A percentile compares a stretch with the other conserved stretches of the same genome.
Conservation (phyloP, 169 alveolate genomes). For the Plasmodium vinckei region DNA sequence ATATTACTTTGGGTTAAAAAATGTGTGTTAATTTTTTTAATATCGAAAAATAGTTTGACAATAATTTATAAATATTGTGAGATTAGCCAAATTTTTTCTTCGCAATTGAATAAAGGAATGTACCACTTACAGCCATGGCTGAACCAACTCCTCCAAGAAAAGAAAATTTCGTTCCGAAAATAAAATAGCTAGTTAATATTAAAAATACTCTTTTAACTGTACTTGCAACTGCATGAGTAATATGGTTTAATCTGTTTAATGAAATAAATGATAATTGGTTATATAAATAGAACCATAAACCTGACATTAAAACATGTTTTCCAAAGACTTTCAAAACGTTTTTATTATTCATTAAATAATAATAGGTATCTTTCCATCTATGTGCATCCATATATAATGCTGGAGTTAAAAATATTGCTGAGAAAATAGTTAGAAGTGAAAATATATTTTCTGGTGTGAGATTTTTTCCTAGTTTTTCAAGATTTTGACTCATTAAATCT, state of each 20-base stretch:
- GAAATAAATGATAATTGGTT: slow-evolving; percentile 83
- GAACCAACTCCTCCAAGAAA: slow-evolving; percentile 84
- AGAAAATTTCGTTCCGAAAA: slow-evolving; percentile 81
- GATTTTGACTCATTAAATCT: slow-evolving; percentile 80
- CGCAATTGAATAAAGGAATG: slow-evolving; percentile 81
- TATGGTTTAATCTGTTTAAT: slow-evolving; percentile 82
- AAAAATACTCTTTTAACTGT: slow-evolving; percentile 83
- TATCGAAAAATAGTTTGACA: too few relatives aligned
- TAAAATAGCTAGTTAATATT: slow-evolving; percentile 77
- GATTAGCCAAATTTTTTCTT: slow-evolving; percentile 76
- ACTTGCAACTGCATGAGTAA: slow-evolving; percentile 87
- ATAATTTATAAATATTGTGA: not conserved
- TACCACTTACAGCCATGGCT: slow-evolving; percentile 85
- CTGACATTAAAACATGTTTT: slow-evolving; percentile 80
- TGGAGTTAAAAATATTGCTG: slow-evolving; percentile 82
- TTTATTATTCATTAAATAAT: slow-evolving; percentile 43
- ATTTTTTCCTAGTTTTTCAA: slow-evolving; percentile 80
- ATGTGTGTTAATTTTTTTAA: too few relatives aligned
- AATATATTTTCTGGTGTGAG: slow-evolving; percentile 80
- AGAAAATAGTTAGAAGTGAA: slow-evolving; percentile 75
- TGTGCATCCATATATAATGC: slow-evolving; percentile 71
- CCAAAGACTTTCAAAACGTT: slow-evolving; percentile 43
- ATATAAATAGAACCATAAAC: slow-evolving; percentile 78
- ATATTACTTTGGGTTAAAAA: too few relatives aligned
- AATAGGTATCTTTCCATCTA: slow-evolving; percentile 63